Base-by-base conservation (phyloP, 2,329 filamentous ascomycete species). In the Cyclaneusma minus region DNA sequence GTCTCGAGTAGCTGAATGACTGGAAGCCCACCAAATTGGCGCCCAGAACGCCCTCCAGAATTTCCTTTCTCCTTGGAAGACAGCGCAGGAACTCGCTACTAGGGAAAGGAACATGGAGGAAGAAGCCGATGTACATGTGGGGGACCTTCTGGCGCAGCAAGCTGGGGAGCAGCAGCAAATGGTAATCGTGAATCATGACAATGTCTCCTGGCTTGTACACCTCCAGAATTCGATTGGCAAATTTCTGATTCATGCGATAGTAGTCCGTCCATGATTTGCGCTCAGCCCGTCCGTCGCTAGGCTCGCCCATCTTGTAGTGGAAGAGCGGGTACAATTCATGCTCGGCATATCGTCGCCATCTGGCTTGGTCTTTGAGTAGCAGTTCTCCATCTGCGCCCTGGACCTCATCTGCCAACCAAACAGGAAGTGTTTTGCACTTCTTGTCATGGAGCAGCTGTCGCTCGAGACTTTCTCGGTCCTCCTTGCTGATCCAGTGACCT, bases 21-120 rank as follows among this genome's bases (percentile, higher is more conserved):
- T 95, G 87, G 56, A 95, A 94, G 1, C 84, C 85, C 35, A 95
- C 71, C 58, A 95, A 74, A 51, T 94, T 94, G 29, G 87, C 71
- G 11, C 87, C 85, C 21, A 95, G 62, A 24, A 93, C 73, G 25
- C 89, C 89, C 40, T 89, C 83, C 9, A 95, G 60, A 7, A 95
- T 65, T 48, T 94, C 84, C 52, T 92, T 93, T 39, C 87, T 71
- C 36, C 82, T 72, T 19, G 82, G 80, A 29, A 94, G 60, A 49
- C 85, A 93, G 24, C 85, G 72, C 48, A 94, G 70, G 47, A 92
- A 94, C 52, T 95, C 89, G 60, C 82, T 92, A 54, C 84, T 93
- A 17, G 87, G 87, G 52, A 95, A 95, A 0, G 87, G 87, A 23
- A 83, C 77, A 52, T 95, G 87, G 24, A 95, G 62, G 58, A 83